Evolutionary conservation across 2,329 filamentous ascomycete species (phyloP), one percentile per base, ranked within the genome.

Genomic region (Nemania serpens): DNA sequence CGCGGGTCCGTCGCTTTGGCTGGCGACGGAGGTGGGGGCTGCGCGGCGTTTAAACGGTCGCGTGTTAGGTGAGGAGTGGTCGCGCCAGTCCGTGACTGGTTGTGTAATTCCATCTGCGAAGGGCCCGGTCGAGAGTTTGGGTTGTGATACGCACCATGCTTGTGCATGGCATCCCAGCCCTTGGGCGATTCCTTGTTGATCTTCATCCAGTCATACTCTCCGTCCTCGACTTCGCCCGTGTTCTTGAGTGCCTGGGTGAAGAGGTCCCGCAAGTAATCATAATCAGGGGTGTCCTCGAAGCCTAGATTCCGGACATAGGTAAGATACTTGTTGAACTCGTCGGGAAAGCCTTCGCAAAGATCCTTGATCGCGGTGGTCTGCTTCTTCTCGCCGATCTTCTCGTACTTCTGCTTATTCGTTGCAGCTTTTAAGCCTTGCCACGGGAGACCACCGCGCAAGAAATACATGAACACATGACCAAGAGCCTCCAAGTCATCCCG

Each of bases 321-420:
- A 58, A 99, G 82, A 77, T 99, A 99, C 78, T 97, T 96, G 82
- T 90, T 96, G 77, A 99, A 96, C 79, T 99, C 93, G 75, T 97
- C 91, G 67, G 95, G 94, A 79, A 96, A 98, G 53, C 92, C 90
- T 70, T 97, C 93, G 75, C 94, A 98, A 15, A 99, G 86, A 71
- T 99, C 95, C 81, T 97, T 97, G 80, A 99, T 96, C 5, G 87
- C 86, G 20, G 95, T 98, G 0, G 94, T 97, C 81, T 98, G 95
- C 83, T 99, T 99, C 89, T 99, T 98, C 83, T 99, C 94, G 47
- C 95, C 95, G 78, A 99, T 99, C 85, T 98, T 98, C 81, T 99
- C 95, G 76, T 99, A 99, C 81, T 99, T 99, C 76, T 99, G 95
- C 86, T 99, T 89, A 77, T 90, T 90, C 48, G 88, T 90, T 33